These are phyloP conservation scores for Alternaria panax DNA, from an alignment of 2,329 filamentous ascomycete species.

Conservation along the genomic window DNA sequence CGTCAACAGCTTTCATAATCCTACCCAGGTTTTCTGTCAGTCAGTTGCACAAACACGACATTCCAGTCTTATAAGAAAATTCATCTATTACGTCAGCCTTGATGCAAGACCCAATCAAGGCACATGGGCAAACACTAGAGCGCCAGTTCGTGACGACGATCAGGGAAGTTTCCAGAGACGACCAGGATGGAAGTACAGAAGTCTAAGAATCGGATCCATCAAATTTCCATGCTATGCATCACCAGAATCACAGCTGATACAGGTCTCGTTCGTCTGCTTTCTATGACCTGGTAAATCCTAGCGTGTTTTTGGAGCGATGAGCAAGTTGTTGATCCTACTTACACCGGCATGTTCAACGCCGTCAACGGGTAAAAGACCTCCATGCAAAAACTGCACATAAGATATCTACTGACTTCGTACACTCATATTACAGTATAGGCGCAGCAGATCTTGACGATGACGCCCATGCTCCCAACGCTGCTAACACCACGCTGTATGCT, in stretches of 20 bases:
- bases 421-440: no score
- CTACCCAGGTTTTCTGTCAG: neutral
- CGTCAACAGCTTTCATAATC: neutral
- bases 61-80: neutral
- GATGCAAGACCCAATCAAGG: neutral
- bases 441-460: constrained; percentile 54
- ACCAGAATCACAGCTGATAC: constrained; percentile 53
- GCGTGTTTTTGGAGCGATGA: neutral
- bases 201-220: constrained; percentile 48
- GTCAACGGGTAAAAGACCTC: no score
- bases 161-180: constrained; percentile 26
- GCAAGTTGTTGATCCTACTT: constrained; percentile 5
- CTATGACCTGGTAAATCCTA: constrained; percentile 51
- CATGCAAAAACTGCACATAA: no score
- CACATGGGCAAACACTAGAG: neutral
- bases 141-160: constrained; percentile 4
- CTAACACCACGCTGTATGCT: constrained; percentile 70
- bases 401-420: no score
- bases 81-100: neutral
- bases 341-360: constrained; percentile 56
- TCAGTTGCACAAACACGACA: neutral
- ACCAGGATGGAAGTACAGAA: constrained; percentile 54
- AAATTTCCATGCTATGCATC: constrained; percentile 55
- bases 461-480: constrained; percentile 65
- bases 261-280: constrained; percentile 59